phyloP scores from a whole-genome alignment of 2,329 filamentous ascomycete genomes.

The Fusarium lyarnte region DNA sequence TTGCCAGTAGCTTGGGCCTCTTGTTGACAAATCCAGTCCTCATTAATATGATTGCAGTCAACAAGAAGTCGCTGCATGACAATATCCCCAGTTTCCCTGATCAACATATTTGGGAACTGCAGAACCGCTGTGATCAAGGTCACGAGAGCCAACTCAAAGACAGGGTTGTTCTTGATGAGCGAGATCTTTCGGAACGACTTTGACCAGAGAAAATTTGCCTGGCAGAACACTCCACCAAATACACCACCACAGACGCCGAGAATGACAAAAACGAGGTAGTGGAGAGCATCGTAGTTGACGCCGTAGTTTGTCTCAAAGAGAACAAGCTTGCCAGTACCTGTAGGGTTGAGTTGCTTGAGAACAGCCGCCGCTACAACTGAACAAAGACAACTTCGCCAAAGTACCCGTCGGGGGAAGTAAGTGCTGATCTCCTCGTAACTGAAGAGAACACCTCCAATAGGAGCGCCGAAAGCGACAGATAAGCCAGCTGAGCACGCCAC shows the following conservation, averaged over 20 bases:
- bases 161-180: constrained; percentile 14
- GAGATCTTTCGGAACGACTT: constrained; percentile 13
- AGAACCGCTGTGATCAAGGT: constrained; percentile 8
- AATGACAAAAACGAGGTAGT: constrained; percentile 16
- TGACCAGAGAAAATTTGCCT: constrained; percentile 20
- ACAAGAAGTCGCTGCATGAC: constrained; percentile 24
- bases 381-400: constrained; percentile 25
- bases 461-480: constrained; percentile 27
- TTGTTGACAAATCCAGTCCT: constrained; percentile 28
- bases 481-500: constrained; percentile 20
- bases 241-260: constrained; percentile 21
- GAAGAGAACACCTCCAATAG: constrained; percentile 24
- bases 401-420: constrained; percentile 21
- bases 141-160: constrained; percentile 12
- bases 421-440: constrained; percentile 36
- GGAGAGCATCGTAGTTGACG: constrained; percentile 19
- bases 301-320: constrained; percentile 33
- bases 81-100: constrained; percentile 28
- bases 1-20: constrained; percentile 11
- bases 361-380: constrained; percentile 21
- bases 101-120: constrained; percentile 18
- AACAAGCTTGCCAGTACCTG: constrained; percentile 24
- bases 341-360: constrained; percentile 23
- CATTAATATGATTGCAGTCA: constrained; percentile 6
- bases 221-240: constrained; percentile 23